These are phyloP conservation scores for Salinomyces thailandicus DNA, from an alignment of 2,329 filamentous ascomycete genomes.

Conservation along the genomic window DNA sequence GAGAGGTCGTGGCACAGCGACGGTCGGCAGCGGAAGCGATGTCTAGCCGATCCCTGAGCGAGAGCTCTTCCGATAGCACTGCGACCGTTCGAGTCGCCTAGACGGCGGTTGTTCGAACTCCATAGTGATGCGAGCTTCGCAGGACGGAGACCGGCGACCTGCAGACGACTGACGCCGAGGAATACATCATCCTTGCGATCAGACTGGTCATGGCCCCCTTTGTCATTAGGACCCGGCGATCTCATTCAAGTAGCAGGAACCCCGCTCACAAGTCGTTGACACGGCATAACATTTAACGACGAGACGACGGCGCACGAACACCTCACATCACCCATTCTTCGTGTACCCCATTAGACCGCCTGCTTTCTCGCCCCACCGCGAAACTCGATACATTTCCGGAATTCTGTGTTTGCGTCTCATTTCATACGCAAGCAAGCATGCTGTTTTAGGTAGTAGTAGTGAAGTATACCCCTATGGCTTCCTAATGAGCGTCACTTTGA, in stretches of 20 bases:
- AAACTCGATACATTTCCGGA: constrained; percentile 1
- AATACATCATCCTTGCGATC: no score
- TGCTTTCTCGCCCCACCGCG: neutral
- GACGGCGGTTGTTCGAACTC: no score
- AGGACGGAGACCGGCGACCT: no score
- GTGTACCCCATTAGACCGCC: constrained; percentile 7
- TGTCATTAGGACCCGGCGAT: no score
- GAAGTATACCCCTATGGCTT: constrained; percentile 5
- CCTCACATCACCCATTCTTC: constrained; percentile 1
- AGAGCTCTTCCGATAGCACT: constrained; percentile 24
- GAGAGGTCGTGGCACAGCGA: constrained; percentile 70
- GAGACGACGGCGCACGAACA: constrained; percentile 8
- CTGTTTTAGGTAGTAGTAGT: neutral
- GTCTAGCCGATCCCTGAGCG: constrained; percentile 20
- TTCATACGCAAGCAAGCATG: neutral
- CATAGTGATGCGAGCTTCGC: no score
- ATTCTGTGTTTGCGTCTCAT: neutral
- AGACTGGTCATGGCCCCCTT: no score
- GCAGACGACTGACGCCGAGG: no score
- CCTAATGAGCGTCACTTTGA: neutral
- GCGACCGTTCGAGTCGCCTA: constrained; percentile 17
- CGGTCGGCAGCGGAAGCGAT: constrained; percentile 32
- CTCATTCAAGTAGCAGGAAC: no score
- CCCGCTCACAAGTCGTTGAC: no score
- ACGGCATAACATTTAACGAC: constrained; percentile 8